A percentile compares a stretch with the other conserved stretches of the same genome.
phyloP scores from a whole-genome alignment of 148 eudicot species.

The Chenopodium berlandieri region DNA sequence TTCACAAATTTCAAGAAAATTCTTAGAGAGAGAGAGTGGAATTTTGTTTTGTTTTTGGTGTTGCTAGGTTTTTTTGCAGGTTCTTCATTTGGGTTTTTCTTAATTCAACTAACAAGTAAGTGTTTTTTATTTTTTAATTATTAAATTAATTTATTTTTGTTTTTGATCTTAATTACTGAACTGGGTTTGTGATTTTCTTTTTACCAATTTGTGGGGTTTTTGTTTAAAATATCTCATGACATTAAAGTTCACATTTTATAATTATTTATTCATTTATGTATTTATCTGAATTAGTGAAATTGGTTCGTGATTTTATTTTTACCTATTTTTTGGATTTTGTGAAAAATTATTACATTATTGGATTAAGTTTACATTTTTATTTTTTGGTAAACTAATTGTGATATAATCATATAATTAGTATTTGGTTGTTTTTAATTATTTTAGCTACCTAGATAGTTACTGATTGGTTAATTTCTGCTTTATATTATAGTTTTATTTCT shows the following conservation, averaged over 20 bases:
- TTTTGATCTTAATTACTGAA: background rate
- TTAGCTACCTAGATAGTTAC: background rate
- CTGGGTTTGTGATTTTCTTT: background rate
- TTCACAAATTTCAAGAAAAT: background rate
- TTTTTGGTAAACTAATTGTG: background rate
- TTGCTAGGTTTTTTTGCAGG: conserved; percentile 27
- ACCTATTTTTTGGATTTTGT: background rate
- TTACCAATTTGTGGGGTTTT: background rate
- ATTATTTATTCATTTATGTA: background rate
- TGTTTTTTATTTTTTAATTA: background rate
- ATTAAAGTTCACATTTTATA: background rate
- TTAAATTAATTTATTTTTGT: background rate
- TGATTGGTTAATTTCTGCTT: background rate
- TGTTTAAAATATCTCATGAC: background rate
- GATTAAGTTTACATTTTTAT: background rate
- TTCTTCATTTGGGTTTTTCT: conserved; percentile 24
- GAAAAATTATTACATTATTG: too few relatives aligned
- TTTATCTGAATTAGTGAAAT: too few relatives aligned
- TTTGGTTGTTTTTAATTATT: background rate
- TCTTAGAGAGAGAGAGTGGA: conserved; percentile 19
- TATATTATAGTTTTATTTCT: background rate
- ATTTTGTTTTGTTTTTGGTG: conserved; percentile 1
- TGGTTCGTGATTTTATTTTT: background rate
- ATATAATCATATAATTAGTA: background rate
- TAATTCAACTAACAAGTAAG: conserved; percentile 17